Percentiles rank a stretch among this genome's conserved stretches.
These are phyloP conservation scores for Boletus tylopilopsis DNA, from an alignment of 768 basidiomycete species.

Conservation along the genomic window DNA sequence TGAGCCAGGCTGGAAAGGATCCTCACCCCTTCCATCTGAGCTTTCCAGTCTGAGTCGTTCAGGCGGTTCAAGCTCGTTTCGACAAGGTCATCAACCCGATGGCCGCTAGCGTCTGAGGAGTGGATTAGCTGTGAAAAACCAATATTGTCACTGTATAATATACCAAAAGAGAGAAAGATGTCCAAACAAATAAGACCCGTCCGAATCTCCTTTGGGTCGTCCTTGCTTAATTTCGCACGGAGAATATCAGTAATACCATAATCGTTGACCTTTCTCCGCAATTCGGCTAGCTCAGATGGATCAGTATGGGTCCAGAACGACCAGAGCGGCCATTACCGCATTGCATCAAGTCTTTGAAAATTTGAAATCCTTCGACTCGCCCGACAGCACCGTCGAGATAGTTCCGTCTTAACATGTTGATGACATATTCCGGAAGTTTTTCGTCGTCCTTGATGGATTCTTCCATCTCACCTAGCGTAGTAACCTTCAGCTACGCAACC, in stretches of 20 bases:
- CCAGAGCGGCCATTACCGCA: slow-evolving; percentile 6
- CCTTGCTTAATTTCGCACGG: slow-evolving; percentile 7
- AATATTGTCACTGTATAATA: background rate
- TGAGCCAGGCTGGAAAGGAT: slow-evolving; percentile 21
- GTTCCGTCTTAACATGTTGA: too few species aligned
- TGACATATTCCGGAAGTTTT: too few species aligned
- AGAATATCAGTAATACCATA: slow-evolving; percentile 12
- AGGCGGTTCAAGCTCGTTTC: background rate
- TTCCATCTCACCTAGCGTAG: slow-evolving; percentile 14
- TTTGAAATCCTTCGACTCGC: too few species aligned
- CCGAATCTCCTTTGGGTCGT: slow-evolving; percentile 6
- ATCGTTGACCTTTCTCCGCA: slow-evolving; percentile 10
- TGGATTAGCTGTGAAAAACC: background rate
- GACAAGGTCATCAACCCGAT: slow-evolving; percentile 7
- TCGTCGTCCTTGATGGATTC: background rate
- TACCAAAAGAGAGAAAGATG: slow-evolving; percentile 14
- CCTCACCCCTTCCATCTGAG: slow-evolving; percentile 19
- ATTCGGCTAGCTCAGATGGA: slow-evolving; percentile 3
- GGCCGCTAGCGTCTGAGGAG: slow-evolving; percentile 2
- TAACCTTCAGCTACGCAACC: background rate
- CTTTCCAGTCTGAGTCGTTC: background rate
- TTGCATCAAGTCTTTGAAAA: too few species aligned
- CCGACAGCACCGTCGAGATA: too few species aligned
- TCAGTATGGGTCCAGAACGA: background rate
- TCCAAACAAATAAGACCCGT: slow-evolving; percentile 19